A percentile compares a stretch with the other conserved stretches of the same genome.
Conservation (phyloP, 345 rosid species). For the Diplotaxis tenuifolia region DNA sequence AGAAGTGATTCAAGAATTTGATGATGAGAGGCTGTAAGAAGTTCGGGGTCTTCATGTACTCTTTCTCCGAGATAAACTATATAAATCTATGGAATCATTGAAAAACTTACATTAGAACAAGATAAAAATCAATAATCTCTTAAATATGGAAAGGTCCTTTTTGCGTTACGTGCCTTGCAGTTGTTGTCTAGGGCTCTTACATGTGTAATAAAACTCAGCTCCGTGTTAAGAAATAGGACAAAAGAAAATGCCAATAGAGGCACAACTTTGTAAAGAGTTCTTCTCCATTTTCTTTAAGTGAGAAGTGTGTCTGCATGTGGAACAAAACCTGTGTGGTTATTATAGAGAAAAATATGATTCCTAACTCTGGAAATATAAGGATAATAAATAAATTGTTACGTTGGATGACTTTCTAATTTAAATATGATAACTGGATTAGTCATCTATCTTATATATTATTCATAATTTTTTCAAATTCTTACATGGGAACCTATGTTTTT, state of each 20-base stretch:
- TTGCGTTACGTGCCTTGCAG: not conserved
- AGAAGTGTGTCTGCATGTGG: not conserved
- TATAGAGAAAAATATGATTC: too few species aligned
- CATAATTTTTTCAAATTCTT: too few species aligned
- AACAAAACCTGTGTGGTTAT: not conserved
- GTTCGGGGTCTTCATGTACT: slow-evolving; percentile 39
- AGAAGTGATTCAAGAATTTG: slow-evolving; percentile 39
- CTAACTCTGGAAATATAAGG: too few species aligned
- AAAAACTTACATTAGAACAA: too few species aligned
- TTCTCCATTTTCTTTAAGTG: slow-evolving; percentile 14
- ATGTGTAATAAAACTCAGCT: slow-evolving; percentile 2
- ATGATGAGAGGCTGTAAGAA: slow-evolving; percentile 39
- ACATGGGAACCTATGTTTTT: too few species aligned
- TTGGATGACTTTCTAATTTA: too few species aligned
- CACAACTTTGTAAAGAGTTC: slow-evolving; percentile 6
- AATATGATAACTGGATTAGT: too few species aligned
- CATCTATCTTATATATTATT: too few species aligned
- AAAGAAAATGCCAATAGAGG: slow-evolving; percentile 5
- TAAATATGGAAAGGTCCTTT: not conserved
- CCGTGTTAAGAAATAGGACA: not conserved
- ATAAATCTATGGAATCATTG: slow-evolving; percentile 13
- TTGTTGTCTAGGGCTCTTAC: not conserved
- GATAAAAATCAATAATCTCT: too few species aligned
- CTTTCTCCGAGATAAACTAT: slow-evolving; percentile 50
- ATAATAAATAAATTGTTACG: too few species aligned